These are phyloP conservation scores for Arachnomyces sp. DNA, from an alignment of 2,329 filamentous ascomycete species.

Conservation along the genomic window DNA sequence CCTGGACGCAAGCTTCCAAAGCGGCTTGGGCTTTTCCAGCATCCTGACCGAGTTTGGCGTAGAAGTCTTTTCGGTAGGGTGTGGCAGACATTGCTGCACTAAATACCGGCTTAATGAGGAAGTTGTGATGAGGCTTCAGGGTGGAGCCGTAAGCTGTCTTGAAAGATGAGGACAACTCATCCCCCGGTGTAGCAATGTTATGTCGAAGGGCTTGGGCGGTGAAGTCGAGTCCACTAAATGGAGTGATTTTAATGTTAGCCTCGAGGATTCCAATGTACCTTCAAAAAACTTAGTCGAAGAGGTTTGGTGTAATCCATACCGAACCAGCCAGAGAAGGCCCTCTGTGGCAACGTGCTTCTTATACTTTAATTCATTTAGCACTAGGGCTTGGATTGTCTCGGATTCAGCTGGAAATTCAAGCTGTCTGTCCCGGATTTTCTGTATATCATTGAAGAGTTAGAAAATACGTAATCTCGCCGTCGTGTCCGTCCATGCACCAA, in stretches of 20 bases:
- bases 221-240: constrained; percentile 77
- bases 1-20: constrained; percentile 64
- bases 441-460: constrained; percentile 3
- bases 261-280: constrained; percentile 1
- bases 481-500: not conserved
- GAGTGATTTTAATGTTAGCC: constrained; percentile 5
- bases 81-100: constrained; percentile 85
- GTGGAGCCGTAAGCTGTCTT: constrained; percentile 74
- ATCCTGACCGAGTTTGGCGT: constrained; percentile 62
- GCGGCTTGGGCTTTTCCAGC: constrained; percentile 52
- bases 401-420: constrained; percentile 70
- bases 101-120: constrained; percentile 87
- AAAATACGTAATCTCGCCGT: not conserved
- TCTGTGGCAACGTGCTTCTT: constrained; percentile 86
- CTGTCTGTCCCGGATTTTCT: constrained; percentile 87
- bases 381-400: constrained; percentile 76
- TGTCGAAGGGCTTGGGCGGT: constrained; percentile 74
- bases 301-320: constrained; percentile 48
- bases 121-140: constrained; percentile 85
- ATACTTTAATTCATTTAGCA: constrained; percentile 76
- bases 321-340: constrained; percentile 81
- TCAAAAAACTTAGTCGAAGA: constrained; percentile 4
- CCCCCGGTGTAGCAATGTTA: constrained; percentile 59
- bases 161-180: constrained; percentile 84
- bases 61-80: constrained; percentile 91